A percentile compares a stretch with the other conserved stretches of the same genome.
These are phyloP conservation scores for Aegilops speltoides DNA, from an alignment of 176 grass and related monocot genomes.

Conservation along the genomic window DNA sequence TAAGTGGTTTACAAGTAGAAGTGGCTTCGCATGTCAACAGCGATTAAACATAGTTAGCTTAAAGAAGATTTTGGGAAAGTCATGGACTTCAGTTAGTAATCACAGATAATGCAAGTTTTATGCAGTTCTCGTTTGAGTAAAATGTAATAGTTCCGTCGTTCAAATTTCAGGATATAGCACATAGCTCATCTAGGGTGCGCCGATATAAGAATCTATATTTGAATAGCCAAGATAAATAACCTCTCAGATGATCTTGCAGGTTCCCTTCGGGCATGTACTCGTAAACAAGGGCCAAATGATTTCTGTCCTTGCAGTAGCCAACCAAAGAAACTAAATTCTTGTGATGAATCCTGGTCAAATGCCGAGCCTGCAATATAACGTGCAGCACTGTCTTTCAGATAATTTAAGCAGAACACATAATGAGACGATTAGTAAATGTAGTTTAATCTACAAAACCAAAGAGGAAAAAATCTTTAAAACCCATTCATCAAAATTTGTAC, in stretches of 20 bases:
- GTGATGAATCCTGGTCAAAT: conserved; percentile 64
- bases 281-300: conserved; percentile 44
- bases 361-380: conserved; percentile 42
- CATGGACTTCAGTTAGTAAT: not conserved
- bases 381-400: not conserved
- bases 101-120: not conserved
- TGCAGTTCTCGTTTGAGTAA: not conserved
- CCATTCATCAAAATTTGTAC: not conserved
- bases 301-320: conserved; percentile 62
- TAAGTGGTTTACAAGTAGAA: conserved; percentile 16
- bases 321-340: conserved; percentile 66
- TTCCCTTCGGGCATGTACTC: conserved; percentile 53
- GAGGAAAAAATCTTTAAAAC: not conserved
- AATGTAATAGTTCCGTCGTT: not conserved
- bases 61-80: not conserved
- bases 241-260: conserved; percentile 42
- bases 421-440: not conserved
- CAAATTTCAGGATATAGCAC: not conserved
- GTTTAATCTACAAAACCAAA: not conserved
- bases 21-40: not conserved
- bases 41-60: conserved; percentile 12
- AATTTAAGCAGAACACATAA: not conserved
- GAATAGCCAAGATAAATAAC: conserved; percentile 22
- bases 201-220: not conserved
- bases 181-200: not conserved